These are phyloP conservation scores for Capronia epimyces DNA, from an alignment of 2,329 filamentous ascomycete species.

Conservation along the genomic window DNA sequence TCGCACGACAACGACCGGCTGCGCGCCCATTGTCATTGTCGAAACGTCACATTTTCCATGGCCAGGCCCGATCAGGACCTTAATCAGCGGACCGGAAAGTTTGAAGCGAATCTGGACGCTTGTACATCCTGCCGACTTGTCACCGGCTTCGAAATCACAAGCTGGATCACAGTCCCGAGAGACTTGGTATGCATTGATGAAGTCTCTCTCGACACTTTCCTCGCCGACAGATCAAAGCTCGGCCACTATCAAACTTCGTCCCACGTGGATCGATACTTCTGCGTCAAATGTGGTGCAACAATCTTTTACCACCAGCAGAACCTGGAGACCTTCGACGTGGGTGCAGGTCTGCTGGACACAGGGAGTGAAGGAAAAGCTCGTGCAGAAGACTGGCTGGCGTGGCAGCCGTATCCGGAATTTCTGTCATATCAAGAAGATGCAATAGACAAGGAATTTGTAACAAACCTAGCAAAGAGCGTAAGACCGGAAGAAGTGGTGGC, in stretches of 20 bases:
- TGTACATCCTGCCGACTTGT: conserved; percentile 20
- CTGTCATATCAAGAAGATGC: conserved; percentile 19
- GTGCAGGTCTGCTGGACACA: conserved; percentile 15
- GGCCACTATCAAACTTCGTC: conserved; percentile 18
- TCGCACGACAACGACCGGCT: conserved; percentile 3
- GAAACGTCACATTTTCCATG: conserved; percentile 10
- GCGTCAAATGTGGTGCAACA: conserved; percentile 19
- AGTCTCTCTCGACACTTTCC: conserved; percentile 1
- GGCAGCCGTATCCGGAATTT: conserved; percentile 14
- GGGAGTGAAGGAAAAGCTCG: conserved; percentile 7
- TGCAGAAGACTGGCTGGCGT: conserved; percentile 20
- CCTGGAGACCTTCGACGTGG: conserved; percentile 18
- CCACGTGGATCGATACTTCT: conserved; percentile 24
- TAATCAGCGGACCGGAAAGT: conserved; percentile 10
- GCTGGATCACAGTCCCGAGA: conserved; percentile 15
- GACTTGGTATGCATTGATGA: background rate
- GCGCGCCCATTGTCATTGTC: conserved; percentile 14
- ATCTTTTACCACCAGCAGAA: conserved; percentile 20
- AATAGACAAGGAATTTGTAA: conserved; percentile 16
- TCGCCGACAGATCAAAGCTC: conserved; percentile 10
- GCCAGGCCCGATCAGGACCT: background rate
- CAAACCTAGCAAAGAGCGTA: conserved; percentile 15
- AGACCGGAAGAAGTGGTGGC: background rate
- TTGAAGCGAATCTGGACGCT: conserved; percentile 12
- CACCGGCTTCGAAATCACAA: conserved; percentile 22